These are phyloP conservation scores for Aristolochia californica DNA, from an alignment of 164 flowering plant species.

Conservation along the genomic window DNA sequence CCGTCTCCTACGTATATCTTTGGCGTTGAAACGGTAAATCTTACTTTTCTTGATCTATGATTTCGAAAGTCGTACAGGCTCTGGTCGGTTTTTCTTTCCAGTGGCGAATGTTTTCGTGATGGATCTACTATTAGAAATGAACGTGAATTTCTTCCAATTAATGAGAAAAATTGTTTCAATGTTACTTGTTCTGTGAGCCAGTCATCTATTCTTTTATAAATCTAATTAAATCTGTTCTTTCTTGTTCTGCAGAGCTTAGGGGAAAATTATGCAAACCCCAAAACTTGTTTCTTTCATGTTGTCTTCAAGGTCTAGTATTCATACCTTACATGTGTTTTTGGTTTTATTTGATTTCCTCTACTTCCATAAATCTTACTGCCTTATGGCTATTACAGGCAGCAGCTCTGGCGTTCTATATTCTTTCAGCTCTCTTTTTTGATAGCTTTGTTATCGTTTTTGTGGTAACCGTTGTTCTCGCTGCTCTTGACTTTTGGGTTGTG, in stretches of 20 bases:
- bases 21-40: too few relatives aligned
- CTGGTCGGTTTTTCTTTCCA: too few relatives aligned
- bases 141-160: not conserved
- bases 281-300: constrained; percentile 89
- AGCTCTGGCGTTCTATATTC: constrained; percentile 86
- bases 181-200: not conserved
- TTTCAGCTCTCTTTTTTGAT: constrained; percentile 67
- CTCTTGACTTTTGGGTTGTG: constrained; percentile 97
- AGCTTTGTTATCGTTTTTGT: constrained; percentile 92
- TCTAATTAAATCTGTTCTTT: not conserved
- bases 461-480: constrained; percentile 81
- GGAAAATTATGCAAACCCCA: constrained; percentile 85
- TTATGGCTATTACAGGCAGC: constrained; percentile 43
- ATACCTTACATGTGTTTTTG: not conserved
- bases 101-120: too few relatives aligned
- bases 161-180: too few relatives aligned
- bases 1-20: too few relatives aligned
- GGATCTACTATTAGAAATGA: too few relatives aligned
- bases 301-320: constrained; percentile 60
- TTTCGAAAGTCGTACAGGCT: too few relatives aligned
- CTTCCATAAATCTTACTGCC: not conserved
- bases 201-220: not conserved
- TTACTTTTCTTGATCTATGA: too few relatives aligned
- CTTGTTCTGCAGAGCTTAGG: constrained; percentile 37
- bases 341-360: not conserved